Evolutionary conservation across 2,329 filamentous ascomycete genomes (phyloP), one percentile per base, ranked within the genome.

Genomic region (Clarireedia hainanense): DNA sequence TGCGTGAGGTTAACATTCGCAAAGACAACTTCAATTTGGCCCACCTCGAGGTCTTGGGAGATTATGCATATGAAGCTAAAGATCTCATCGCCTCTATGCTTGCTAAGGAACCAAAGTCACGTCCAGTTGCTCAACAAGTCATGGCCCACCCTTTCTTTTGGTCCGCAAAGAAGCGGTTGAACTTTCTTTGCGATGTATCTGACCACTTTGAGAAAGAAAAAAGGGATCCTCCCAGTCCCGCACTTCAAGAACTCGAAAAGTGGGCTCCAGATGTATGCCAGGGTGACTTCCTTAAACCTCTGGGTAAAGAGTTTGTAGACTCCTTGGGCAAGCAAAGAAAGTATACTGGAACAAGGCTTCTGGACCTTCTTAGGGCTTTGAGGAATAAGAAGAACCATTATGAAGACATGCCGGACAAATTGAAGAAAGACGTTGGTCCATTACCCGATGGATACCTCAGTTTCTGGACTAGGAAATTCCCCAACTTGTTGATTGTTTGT

Each of bases 301-400:
- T 97, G 1, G 89, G 91, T 7, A 81, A 83, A 53, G 84, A 86
- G 34, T 97, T 97, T 69, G 85, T 95, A 59, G 89, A 95, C 40
- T 92, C 86, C 2, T 78, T 97, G 6, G 91, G 91, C 57, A 96
- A 95, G 73, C 92, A 97, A 73, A 83, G 92, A 67, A 96, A 96
- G 72, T 99, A 99, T 72, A 94, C 88, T 0, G 91, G 91, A 0
- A 80, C 82, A 1, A 81, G 84, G 47, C 80, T 99, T 68, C 74
- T 99, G 54, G 94, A 99, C 71, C 77, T 99, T 23, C 74, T 99
- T 20, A 81, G 94, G 1, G 94, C 92, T 1, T 75, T 99, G 55
- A 80, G 94, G 24, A 99, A 99, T 73, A 99, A 99, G 80, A 89
- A 88, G 65, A 96, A 97, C 61, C 94, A 99, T 69, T 99, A 96